Evolutionary conservation across 2,329 filamentous ascomycete genomes (phyloP), one percentile per base, ranked within the genome.

Genomic region (Monilinia laxa): DNA sequence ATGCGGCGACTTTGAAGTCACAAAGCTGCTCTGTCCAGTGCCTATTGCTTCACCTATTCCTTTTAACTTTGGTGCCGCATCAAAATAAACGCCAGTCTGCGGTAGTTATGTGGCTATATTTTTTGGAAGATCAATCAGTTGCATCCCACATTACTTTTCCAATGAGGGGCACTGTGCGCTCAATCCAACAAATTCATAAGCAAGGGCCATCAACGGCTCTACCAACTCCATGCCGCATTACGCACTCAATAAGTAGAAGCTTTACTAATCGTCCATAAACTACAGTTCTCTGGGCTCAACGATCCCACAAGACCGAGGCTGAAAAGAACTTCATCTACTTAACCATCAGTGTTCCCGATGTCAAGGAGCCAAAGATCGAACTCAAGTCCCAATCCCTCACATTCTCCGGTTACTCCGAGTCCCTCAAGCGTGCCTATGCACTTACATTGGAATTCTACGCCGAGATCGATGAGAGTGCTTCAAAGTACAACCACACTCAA

Each of bases 281-380:
- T 58, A 55, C 76, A 98, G 95, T 99, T 75, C 90, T 93, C 80
- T 99, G 95, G 95, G 94, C 95, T 72, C 95, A 99, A 84, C 93
- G 95, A 84, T 98, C 94, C 57, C 95, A 89, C 77, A 83, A 80
- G 74, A 83, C 83, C 73, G 93, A 97, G 65, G 79, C 90, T 66
- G 85, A 89, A 79, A 96, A 93, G 84, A 99, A 99, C 86, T 91
- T 92, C 82, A 83, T 99, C 84, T 96, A 93, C 84, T 86, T 99
- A 73, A 96, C 92, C 77, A 92, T 99, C 81, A 86, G 87, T 75
- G 93, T 93, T 62, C 87, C 93, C 74, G 95, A 99, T 78, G 90
- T 97, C 55, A 82, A 90, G 74, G 88, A 89, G 76, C 82, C 96
- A 73, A 90, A 93, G 83, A 87, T 98, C 73, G 90, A 96, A 74